phyloP scores from a whole-genome alignment of 768 basidiomycete species.

The Amanita jacksonii region DNA sequence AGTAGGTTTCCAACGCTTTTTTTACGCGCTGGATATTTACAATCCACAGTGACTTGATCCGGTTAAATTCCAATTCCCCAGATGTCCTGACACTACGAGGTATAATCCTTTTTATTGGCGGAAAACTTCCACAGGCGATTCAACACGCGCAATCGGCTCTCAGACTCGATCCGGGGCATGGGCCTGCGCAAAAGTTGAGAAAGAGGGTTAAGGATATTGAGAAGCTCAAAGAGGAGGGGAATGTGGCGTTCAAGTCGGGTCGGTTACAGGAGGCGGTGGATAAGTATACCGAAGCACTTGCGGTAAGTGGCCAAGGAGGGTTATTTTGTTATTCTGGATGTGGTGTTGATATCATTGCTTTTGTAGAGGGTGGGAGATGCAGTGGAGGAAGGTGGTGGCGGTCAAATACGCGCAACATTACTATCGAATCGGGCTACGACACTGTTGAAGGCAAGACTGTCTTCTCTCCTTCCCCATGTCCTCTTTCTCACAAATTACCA shows the following conservation, averaged over 20 bases:
- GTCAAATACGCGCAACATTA: constrained; percentile 70
- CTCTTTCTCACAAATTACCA: neutral
- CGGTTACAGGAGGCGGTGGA: constrained; percentile 51
- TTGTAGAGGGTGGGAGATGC: constrained; percentile 54
- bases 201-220: constrained; percentile 81
- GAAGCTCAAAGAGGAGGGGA: constrained; percentile 78
- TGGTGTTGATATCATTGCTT: too few species aligned
- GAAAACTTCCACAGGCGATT: constrained; percentile 60
- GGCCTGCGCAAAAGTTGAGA: constrained; percentile 57
- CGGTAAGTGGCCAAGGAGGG: constrained; percentile 30
- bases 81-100: constrained; percentile 76
- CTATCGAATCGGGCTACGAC: constrained; percentile 82
- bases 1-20: constrained; percentile 35
- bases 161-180: constrained; percentile 69
- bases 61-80: constrained; percentile 62
- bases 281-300: constrained; percentile 65
- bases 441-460: constrained; percentile 48
- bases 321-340: neutral
- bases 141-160: constrained; percentile 66
- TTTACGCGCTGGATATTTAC: constrained; percentile 1
- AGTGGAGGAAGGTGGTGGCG: constrained; percentile 69
- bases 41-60: constrained; percentile 78
- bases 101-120: constrained; percentile 65
- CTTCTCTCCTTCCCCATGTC: neutral
- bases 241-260: constrained; percentile 58